Evolutionary conservation across 1,284 basidiomycete species (phyloP).

Genomic region (Trametes polyzona): DNA sequence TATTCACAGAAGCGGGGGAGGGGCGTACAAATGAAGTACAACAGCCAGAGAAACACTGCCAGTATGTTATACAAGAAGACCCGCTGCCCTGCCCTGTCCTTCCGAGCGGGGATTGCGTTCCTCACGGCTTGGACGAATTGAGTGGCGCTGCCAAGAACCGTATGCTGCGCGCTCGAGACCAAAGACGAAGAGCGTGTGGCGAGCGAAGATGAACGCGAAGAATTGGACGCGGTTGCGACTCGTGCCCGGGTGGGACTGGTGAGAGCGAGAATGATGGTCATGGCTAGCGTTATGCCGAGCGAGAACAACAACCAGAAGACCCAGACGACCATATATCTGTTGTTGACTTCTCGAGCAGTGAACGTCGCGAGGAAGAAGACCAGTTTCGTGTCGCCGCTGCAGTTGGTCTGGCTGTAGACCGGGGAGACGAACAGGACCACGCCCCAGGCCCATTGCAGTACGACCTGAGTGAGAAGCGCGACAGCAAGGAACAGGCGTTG

Average conservation of each 20-base stretch:
- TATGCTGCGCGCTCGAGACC: not conserved
- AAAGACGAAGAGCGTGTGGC: constrained; percentile 1
- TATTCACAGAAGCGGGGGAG: not conserved
- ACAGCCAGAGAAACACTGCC: constrained; percentile 26
- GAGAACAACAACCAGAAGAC: constrained; percentile 35
- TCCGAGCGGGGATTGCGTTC: constrained; percentile 17
- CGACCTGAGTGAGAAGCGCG: constrained; percentile 36
- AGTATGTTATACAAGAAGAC: constrained; percentile 28
- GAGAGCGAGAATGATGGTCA: constrained; percentile 32
- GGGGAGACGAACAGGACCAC: constrained; percentile 34
- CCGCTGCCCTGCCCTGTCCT: constrained; percentile 16
- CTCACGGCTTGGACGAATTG: constrained; percentile 12
- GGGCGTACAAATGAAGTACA: constrained; percentile 30
- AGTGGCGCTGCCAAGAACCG: not conserved
- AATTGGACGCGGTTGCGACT: constrained; percentile 3
- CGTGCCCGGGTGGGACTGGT: constrained; percentile 29
- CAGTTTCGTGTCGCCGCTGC: constrained; percentile 30
- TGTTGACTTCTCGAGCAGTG: constrained; percentile 26
- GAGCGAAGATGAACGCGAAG: constrained; percentile 16
- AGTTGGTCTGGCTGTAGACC: constrained; percentile 31
- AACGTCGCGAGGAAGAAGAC: constrained; percentile 30
- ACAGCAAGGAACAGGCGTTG: constrained; percentile 32
- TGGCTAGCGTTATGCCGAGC: constrained; percentile 30
- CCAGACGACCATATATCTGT: constrained; percentile 31
- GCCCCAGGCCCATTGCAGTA: constrained; percentile 38